Percentiles rank a stretch among this genome's conserved stretches.
Evolutionary conservation across 441 rosid species (phyloP).

Genomic region (Arabidopsis hybrid): DNA sequence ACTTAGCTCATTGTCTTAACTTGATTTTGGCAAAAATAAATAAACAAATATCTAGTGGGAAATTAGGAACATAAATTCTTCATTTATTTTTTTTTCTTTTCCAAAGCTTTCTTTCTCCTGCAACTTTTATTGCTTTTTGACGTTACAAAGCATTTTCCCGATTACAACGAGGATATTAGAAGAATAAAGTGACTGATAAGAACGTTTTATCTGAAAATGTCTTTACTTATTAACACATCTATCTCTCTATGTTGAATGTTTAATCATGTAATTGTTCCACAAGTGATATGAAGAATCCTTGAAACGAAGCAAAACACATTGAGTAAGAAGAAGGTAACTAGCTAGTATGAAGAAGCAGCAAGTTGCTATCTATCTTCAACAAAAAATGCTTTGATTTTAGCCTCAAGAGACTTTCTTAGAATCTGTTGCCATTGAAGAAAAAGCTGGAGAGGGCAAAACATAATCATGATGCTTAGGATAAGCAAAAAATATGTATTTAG

Average conservation of each 20-base stretch:
- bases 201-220: background rate
- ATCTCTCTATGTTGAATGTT: background rate
- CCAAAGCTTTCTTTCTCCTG: background rate
- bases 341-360: background rate
- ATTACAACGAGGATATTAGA: background rate
- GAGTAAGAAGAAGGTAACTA: background rate
- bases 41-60: background rate
- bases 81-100: background rate
- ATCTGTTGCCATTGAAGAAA: too few relatives aligned
- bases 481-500: too few relatives aligned
- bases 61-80: background rate
- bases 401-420: too few relatives aligned
- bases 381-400: too few relatives aligned
- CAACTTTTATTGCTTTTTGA: constrained; percentile 1
- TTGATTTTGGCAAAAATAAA: background rate
- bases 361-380: too few relatives aligned
- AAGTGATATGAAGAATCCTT: background rate
- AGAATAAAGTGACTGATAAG: background rate
- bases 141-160: background rate
- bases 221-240: background rate
- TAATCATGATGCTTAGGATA: too few relatives aligned
- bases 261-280: background rate
- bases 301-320: background rate
- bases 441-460: too few relatives aligned
- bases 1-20: constrained; percentile 23